phyloP scores from a whole-genome alignment of 139 green algal genomes.

The Micromonas commoda region DNA sequence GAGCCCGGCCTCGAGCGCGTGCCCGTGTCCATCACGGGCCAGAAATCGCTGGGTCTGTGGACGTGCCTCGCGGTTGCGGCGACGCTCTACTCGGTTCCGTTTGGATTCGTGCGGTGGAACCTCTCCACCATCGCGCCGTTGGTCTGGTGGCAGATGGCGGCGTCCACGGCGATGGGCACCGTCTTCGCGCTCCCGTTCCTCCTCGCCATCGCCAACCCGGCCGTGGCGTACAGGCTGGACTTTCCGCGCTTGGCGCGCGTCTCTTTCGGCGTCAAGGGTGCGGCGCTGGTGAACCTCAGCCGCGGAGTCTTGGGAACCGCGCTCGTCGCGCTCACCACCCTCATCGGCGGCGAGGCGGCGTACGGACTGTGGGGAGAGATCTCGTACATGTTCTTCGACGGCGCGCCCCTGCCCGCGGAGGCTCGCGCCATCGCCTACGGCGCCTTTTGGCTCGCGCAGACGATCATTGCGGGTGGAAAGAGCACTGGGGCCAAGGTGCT shows the following conservation, averaged over 20 bases:
- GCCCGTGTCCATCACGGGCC: not conserved
- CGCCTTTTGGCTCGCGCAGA: not conserved
- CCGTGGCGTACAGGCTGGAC: not conserved
- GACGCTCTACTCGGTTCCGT: not conserved
- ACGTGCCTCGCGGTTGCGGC: not conserved
- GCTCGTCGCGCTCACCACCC: not conserved
- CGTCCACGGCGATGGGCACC: not conserved
- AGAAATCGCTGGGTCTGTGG: slow-evolving; percentile 8
- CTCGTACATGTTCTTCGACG: not conserved
- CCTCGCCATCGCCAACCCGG: not conserved
- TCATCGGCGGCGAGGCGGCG: slow-evolving; percentile 4
- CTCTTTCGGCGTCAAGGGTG: not conserved
- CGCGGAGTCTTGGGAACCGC: not conserved
- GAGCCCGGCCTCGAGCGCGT: not conserved
- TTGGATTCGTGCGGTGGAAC: slow-evolving; percentile 18
- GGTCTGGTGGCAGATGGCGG: slow-evolving; percentile 1
- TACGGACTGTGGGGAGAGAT: not conserved
- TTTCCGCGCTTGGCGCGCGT: not conserved
- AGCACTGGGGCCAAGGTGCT: not conserved
- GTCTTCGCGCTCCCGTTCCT: slow-evolving; percentile 2
- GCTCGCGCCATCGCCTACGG: not conserved
- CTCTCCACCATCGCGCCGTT: slow-evolving; percentile 11
- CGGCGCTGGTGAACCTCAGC: not conserved
- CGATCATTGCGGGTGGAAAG: not conserved
- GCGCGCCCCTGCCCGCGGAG: not conserved